Base-by-base conservation (phyloP, 2,329 filamentous ascomycete genomes). In the Bipolaris oryzae region DNA sequence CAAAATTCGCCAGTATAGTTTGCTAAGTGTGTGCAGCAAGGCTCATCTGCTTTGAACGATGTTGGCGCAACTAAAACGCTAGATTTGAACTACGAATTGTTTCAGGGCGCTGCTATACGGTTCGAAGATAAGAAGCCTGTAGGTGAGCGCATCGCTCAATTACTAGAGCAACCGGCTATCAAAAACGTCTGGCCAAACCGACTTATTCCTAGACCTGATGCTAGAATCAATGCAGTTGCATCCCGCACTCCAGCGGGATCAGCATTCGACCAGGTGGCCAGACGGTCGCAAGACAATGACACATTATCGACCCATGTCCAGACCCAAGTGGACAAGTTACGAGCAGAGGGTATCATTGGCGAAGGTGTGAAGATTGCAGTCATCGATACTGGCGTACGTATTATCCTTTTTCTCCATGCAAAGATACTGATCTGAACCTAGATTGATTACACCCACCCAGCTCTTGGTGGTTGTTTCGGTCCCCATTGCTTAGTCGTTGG, bases 281-380 rank as follows among this genome's bases (percentile, higher is more conserved):
- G 21, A 23, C 11, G 45, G 42, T 5, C 53, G 50, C 37, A 42
- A 23, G 18, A 9, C 31, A 33, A 16, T 35, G 23, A 42, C 7
- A 43, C 18, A 5, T 35, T 10, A 13, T 71, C 71, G 1, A 59
- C 70, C 1, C 72, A 75, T 41, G 61, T 72, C 10, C 68, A 71
- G 66, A 73, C 69, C 5, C 70, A 73, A 21, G 65, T 75, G 6
- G 68, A 75, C 44, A 66, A 64, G 34, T 70, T 82, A n/a, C 78
- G 77, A 13, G 76, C 72, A 3, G 67, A 74, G 33, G 80, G 80
- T 7, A 70, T 79, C 18, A 80, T 76, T 2, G 81, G 81, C 16
- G 75, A 79, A 34, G 80, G 80, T 2, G 63, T 80, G 20, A 75
- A 74, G 25, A 73, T 83, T 23, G 80, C 72, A 3, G 68, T 82